Evolutionary conservation across 306 rosid genomes (phyloP).

Genomic region (Hylodesmum podocarpum): DNA sequence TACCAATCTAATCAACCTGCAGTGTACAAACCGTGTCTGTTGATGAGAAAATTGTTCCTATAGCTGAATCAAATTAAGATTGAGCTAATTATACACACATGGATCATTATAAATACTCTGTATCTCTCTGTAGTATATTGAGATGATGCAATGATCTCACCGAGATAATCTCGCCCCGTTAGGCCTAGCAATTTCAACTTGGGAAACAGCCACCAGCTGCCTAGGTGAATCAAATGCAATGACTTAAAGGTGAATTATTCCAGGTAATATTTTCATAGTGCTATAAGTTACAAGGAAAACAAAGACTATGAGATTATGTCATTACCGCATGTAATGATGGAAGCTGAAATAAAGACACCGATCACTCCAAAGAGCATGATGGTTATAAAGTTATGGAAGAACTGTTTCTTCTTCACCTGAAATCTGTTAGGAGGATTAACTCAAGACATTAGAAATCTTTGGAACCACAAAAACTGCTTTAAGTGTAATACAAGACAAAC

Average conservation of each 20-base stretch:
- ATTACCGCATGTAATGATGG: conserved; percentile 62
- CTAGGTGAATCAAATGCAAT: conserved; percentile 52
- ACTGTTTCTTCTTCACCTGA: conserved; percentile 96
- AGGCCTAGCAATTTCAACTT: conserved; percentile 66
- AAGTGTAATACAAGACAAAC: conserved; percentile 16
- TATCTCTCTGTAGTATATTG: not conserved
- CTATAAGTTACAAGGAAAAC: not conserved
- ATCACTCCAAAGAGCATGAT: conserved; percentile 86
- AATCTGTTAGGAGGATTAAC: conserved; percentile 48
- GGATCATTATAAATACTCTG: not conserved
- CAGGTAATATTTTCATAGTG: not conserved
- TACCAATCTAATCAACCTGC: conserved; percentile 65
- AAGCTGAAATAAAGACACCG: conserved; percentile 78
- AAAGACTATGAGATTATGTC: conserved; percentile 1
- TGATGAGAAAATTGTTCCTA: conserved; percentile 87
- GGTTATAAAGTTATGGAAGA: conserved; percentile 83
- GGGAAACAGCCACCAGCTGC: conserved; percentile 88
- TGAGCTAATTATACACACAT: not conserved
- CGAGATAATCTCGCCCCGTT: conserved; percentile 59
- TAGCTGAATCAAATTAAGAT: conserved; percentile 52
- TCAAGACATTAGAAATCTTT: not conserved
- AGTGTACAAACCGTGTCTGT: conserved; percentile 93
- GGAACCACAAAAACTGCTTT: not conserved
- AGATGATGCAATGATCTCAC: conserved; percentile 42
- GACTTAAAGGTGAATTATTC: conserved; percentile 19